phyloP scores from a whole-genome alignment of 768 basidiomycete species.

The Astraeus odoratus region DNA sequence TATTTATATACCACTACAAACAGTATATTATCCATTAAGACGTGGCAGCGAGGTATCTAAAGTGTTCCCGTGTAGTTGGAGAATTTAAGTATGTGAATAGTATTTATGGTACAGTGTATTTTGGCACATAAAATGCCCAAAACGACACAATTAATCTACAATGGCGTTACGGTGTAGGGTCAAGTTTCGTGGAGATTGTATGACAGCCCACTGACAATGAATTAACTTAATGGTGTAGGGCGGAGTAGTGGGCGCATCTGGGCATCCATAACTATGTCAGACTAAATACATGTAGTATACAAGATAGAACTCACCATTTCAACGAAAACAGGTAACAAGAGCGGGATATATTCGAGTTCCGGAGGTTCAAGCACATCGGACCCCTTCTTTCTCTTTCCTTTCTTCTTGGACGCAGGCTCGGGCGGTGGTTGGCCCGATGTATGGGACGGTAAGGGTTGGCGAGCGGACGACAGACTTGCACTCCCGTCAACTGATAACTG shows the following conservation, averaged over 20 bases:
- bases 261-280: conserved; percentile 6
- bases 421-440: conserved; percentile 1
- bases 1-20: no score
- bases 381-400: conserved; percentile 48
- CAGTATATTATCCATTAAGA: no score
- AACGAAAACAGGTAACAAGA: conserved; percentile 79
- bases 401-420: conserved; percentile 15
- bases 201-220: no score
- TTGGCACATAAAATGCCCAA: no score
- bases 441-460: background rate
- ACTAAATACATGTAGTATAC: background rate
- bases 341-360: conserved; percentile 69
- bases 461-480: background rate
- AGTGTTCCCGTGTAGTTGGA: no score
- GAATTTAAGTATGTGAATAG: no score
- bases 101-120: no score
- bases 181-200: no score
- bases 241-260: conserved; percentile 32
- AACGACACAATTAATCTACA: no score
- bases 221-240: no score
- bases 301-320: conserved; percentile 64
- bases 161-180: no score
- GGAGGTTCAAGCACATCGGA: conserved; percentile 56
- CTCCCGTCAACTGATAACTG: background rate
- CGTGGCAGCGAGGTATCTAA: no score